Evolutionary conservation across 106 monocot species (phyloP).

Genomic region (Triglochin maritima): DNA sequence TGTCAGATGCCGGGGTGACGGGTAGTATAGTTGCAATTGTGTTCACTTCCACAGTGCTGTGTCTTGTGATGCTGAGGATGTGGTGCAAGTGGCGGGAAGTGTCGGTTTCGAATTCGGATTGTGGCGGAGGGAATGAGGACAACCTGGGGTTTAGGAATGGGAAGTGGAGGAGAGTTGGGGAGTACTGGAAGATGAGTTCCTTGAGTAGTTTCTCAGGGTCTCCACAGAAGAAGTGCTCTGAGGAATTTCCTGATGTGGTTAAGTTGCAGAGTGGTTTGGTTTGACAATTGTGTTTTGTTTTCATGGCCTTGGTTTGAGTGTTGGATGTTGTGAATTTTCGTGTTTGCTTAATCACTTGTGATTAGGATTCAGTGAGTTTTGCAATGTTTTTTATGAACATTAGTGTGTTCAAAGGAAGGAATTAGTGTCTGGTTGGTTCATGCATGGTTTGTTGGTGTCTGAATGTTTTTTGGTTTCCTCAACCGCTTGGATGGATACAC

Average conservation of each 20-base stretch:
- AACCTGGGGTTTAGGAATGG: constrained; percentile 4
- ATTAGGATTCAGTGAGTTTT: too few species aligned
- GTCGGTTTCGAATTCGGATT: constrained; percentile 64
- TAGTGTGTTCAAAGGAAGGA: too few species aligned
- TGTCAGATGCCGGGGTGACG: constrained; percentile 35
- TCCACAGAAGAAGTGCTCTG: background rate
- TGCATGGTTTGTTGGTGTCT: too few species aligned
- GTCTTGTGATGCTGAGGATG: constrained; percentile 53
- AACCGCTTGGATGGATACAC: too few species aligned
- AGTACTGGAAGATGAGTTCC: constrained; percentile 41
- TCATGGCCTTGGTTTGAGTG: too few species aligned
- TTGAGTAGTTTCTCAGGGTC: constrained; percentile 3
- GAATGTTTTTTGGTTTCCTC: too few species aligned
- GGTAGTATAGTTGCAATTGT: constrained; percentile 55
- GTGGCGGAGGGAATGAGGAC: constrained; percentile 26
- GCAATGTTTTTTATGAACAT: too few species aligned
- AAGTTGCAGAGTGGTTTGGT: too few species aligned
- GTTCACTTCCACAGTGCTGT: constrained; percentile 49
- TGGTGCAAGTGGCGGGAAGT: constrained; percentile 82
- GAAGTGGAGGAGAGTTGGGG: constrained; percentile 12
- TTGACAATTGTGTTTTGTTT: too few species aligned
- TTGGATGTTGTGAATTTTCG: too few species aligned
- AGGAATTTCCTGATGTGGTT: background rate
- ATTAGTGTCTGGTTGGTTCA: too few species aligned
- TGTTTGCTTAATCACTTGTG: too few species aligned